Conservation (phyloP, 352 stramenopile genomes). For the Pythium biforme region DNA sequence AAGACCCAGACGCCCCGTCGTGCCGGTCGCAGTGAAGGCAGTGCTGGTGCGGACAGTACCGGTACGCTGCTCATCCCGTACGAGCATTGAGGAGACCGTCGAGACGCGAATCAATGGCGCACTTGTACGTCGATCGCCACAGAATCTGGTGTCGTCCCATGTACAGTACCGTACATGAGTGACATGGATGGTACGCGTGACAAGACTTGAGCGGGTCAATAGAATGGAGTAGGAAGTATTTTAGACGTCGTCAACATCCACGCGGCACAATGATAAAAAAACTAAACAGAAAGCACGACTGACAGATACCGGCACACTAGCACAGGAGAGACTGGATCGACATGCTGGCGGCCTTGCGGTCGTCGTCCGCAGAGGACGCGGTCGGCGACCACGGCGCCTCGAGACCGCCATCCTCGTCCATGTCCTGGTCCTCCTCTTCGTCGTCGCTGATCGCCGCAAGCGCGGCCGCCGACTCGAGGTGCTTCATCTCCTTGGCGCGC, state of each 20-base stretch:
- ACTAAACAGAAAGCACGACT: constrained; percentile 2
- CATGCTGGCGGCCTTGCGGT: constrained; percentile 52
- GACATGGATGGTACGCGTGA: not conserved
- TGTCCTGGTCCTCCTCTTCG: constrained; percentile 36
- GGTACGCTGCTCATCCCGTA: not conserved
- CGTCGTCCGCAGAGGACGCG: constrained; percentile 16
- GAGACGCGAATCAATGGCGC: not conserved
- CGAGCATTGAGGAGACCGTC: not conserved
- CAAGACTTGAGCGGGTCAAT: not conserved
- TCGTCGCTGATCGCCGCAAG: constrained; percentile 47
- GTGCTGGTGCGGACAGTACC: not conserved
- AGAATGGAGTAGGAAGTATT: not conserved
- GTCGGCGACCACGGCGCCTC: constrained; percentile 25
- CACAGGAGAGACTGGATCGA: constrained; percentile 76
- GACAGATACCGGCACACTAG: constrained; percentile 26
- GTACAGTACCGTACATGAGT: not conserved
- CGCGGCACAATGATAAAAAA: not conserved
- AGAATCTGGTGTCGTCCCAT: not conserved
- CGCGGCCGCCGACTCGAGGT: constrained; percentile 29
- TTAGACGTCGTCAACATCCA: not conserved
- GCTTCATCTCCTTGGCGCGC: constrained; percentile 45
- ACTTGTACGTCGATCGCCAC: not conserved
- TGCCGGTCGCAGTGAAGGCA: not conserved
- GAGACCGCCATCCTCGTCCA: constrained; percentile 17
- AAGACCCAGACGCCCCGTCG: not conserved